These are phyloP conservation scores for Eruca vesicaria DNA, from an alignment of 441 rosid species.

Conservation along the genomic window DNA sequence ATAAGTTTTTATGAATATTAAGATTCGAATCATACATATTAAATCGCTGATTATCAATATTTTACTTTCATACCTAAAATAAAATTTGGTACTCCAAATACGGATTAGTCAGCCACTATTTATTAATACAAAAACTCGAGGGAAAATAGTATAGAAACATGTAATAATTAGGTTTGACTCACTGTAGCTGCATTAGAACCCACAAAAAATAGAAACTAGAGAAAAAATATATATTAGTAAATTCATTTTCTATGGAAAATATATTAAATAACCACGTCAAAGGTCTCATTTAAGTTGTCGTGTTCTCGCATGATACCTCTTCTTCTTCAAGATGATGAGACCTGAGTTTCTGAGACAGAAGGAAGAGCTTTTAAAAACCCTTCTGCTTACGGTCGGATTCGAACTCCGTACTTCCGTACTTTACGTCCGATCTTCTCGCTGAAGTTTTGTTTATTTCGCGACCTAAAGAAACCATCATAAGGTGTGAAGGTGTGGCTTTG, in stretches of 20 bases:
- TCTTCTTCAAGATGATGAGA: slow-evolving; percentile 46
- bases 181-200: slow-evolving; percentile 31
- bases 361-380: slow-evolving; percentile 19
- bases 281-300: slow-evolving; percentile 55
- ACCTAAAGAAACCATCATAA: slow-evolving; percentile 40
- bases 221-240: neutral
- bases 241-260: neutral
- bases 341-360: slow-evolving; percentile 31
- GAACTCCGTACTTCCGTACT: slow-evolving; percentile 20
- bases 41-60: neutral
- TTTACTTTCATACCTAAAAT: neutral
- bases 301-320: slow-evolving; percentile 45
- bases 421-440: slow-evolving; percentile 29
- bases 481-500: slow-evolving; percentile 49
- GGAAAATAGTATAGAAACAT: slow-evolving; percentile 5
- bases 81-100: neutral
- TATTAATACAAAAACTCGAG: neutral
- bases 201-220: neutral
- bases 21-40: slow-evolving; percentile 16
- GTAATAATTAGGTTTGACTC: slow-evolving; percentile 42
- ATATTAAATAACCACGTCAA: slow-evolving; percentile 27
- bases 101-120: neutral
- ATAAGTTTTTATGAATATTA: neutral
- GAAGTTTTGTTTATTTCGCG: slow-evolving; percentile 31
- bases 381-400: slow-evolving; percentile 25